Evolutionary conservation across 106 monocot genomes (phyloP).

Genomic region (Hemerocallis citrina): DNA sequence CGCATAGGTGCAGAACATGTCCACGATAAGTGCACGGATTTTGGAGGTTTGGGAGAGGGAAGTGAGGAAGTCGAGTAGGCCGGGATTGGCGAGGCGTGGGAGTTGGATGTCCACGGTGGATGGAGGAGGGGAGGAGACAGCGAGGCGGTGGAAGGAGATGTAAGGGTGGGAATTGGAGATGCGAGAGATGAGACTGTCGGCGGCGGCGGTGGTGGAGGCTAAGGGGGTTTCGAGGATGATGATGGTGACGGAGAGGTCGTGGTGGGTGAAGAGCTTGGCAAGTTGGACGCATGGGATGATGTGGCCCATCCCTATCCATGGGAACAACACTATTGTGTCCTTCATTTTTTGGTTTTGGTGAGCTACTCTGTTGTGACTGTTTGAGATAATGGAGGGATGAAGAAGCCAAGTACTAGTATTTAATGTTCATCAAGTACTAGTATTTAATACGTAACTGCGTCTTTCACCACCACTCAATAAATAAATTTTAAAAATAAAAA

Average conservation of each 20-base stretch:
- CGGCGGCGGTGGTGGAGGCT: neutral
- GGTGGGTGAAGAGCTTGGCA: neutral
- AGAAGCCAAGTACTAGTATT: no score
- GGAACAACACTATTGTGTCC: no score
- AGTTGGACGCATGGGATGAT: neutral
- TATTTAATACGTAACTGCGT: no score
- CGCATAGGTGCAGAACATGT: neutral
- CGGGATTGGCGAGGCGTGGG: neutral
- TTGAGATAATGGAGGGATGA: no score
- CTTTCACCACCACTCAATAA: no score
- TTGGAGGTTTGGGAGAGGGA: neutral
- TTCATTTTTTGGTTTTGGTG: no score
- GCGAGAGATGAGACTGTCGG: neutral
- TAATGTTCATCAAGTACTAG: no score
- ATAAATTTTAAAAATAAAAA: no score
- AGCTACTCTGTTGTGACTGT: no score
- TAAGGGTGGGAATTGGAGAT: neutral
- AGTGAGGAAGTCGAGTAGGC: neutral
- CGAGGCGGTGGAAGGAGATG: neutral
- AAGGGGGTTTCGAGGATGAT: neutral
- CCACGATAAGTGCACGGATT: neutral
- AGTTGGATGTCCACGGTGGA: neutral
- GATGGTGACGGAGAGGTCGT: slow-evolving; percentile 5
- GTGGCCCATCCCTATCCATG: neutral
- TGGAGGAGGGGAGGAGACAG: neutral